A percentile compares a stretch with the other conserved stretches of the same genome.
phyloP scores from a whole-genome alignment of 768 basidiomycete genomes.

The Kwoniella heveanensis region DNA sequence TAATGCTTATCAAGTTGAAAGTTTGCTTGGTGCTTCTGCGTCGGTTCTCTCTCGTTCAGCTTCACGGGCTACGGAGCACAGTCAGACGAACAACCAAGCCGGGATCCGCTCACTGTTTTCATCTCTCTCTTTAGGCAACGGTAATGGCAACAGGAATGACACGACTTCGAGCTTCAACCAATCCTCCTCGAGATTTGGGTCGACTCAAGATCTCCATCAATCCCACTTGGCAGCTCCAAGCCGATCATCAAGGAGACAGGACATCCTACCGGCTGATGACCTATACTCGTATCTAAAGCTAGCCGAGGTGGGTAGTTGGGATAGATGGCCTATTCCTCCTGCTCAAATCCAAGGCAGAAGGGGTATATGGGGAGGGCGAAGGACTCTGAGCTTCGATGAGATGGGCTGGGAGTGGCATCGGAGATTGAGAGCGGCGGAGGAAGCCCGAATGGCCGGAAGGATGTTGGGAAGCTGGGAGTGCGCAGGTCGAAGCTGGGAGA shows the following conservation, averaged over 20 bases:
- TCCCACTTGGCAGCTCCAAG: background rate
- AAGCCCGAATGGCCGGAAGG: constrained; percentile 14
- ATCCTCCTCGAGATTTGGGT: background rate
- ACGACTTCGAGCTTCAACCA: constrained; percentile 3
- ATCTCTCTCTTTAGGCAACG: constrained; percentile 25
- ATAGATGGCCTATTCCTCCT: constrained; percentile 24
- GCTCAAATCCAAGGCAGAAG: background rate
- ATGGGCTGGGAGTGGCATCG: constrained; percentile 48
- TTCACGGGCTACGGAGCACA: background rate
- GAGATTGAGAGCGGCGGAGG: constrained; percentile 33
- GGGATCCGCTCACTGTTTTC: constrained; percentile 30
- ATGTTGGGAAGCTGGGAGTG: constrained; percentile 33
- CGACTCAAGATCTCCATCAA: background rate
- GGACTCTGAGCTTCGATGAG: constrained; percentile 28
- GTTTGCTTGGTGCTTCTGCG: constrained; percentile 1
- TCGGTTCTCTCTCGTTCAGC: constrained; percentile 8
- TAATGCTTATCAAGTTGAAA: background rate
- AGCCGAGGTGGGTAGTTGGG: constrained; percentile 30
- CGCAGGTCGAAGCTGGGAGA: constrained; percentile 30
- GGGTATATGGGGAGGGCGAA: constrained; percentile 20
- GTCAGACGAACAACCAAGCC: background rate
- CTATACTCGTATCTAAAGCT: constrained; percentile 27
- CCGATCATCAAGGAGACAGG: background rate
- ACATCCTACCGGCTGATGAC: constrained; percentile 31
- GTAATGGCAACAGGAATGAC: background rate